Conservation (phyloP, 306 rosid species). For the Urtica urens region DNA sequence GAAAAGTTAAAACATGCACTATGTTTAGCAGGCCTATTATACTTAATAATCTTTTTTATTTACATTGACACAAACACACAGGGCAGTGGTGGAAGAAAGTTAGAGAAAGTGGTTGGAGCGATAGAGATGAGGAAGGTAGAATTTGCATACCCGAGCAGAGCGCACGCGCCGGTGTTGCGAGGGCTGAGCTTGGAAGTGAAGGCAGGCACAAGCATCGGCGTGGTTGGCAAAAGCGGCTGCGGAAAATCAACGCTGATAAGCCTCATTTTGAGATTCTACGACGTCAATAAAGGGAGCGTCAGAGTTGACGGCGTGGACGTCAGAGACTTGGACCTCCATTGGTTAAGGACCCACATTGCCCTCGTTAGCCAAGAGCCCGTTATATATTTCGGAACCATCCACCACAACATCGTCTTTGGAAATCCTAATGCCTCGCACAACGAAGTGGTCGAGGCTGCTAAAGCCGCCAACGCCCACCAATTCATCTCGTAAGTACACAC, state of each 20-base stretch:
- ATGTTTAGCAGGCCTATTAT: too few relatives aligned
- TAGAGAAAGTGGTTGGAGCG: conserved; percentile 51
- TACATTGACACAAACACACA: too few relatives aligned
- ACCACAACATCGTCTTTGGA: conserved; percentile 69
- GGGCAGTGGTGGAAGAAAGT: conserved; percentile 21
- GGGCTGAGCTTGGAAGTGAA: conserved; percentile 74
- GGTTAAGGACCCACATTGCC: conserved; percentile 69
- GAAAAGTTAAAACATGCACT: too few relatives aligned
- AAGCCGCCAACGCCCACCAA: conserved; percentile 81
- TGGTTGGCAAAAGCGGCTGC: conserved; percentile 86
- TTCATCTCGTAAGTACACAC: conserved; percentile 67
- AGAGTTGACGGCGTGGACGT: conserved; percentile 73
- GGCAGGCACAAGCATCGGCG: conserved; percentile 67
- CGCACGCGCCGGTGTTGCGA: conserved; percentile 39
- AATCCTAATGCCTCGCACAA: conserved; percentile 62
- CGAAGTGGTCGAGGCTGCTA: conserved; percentile 73
- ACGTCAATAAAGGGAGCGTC: conserved; percentile 58
- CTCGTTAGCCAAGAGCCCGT: conserved; percentile 96
- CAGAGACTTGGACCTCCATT: conserved; percentile 58
- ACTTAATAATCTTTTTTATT: too few relatives aligned
- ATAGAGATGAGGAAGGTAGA: conserved; percentile 79
- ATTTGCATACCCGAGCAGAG: conserved; percentile 66
- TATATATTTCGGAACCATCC: conserved; percentile 56
- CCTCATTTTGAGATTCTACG: conserved; percentile 69
- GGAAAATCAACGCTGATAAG: conserved; percentile 91